Percentiles rank a stretch among this genome's conserved stretches.
These are phyloP conservation scores for Aspergillus kassunensis DNA, from an alignment of 495 filamentous ascomycete species.

Conservation along the genomic window DNA sequence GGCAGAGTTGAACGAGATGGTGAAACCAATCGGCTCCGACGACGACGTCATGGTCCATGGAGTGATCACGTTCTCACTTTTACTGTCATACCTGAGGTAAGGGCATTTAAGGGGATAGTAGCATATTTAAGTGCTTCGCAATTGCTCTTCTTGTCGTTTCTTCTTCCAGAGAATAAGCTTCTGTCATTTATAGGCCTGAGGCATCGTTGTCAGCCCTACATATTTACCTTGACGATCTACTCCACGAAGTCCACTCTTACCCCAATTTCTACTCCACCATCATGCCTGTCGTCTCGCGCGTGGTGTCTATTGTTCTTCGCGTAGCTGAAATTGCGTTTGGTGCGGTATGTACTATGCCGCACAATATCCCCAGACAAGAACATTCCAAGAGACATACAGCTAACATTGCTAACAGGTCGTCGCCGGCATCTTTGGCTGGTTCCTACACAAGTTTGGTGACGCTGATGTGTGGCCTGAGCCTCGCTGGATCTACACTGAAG, in stretches of 20 bases:
- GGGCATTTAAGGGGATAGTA: not conserved
- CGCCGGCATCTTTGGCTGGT: conserved; percentile 53
- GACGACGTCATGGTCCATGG: conserved; percentile 1
- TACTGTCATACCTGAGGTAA: not conserved
- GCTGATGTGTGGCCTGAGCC: conserved; percentile 37
- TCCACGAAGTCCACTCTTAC: not conserved
- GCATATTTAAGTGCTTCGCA: not conserved
- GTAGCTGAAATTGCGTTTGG: conserved; percentile 40
- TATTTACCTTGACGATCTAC: conserved; percentile 1
- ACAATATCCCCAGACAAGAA: not conserved
- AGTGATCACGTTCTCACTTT: not conserved
- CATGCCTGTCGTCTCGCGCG: conserved; percentile 49
- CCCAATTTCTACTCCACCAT: conserved; percentile 11
- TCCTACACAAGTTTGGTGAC: conserved; percentile 37
- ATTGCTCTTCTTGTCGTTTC: not conserved
- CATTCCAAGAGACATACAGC: not conserved
- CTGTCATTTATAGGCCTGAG: not conserved
- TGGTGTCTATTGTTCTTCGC: conserved; percentile 48
- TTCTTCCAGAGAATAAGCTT: not conserved
- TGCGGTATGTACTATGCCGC: conserved; percentile 27
- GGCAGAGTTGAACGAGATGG: not conserved
- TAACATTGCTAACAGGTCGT: conserved; percentile 37
- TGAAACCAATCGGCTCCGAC: not conserved
- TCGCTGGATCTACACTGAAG: conserved; percentile 58
- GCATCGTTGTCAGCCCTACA: not conserved